These are phyloP conservation scores for Solanum medicagineum DNA, from an alignment of 257 asterid species.

Conservation along the genomic window DNA sequence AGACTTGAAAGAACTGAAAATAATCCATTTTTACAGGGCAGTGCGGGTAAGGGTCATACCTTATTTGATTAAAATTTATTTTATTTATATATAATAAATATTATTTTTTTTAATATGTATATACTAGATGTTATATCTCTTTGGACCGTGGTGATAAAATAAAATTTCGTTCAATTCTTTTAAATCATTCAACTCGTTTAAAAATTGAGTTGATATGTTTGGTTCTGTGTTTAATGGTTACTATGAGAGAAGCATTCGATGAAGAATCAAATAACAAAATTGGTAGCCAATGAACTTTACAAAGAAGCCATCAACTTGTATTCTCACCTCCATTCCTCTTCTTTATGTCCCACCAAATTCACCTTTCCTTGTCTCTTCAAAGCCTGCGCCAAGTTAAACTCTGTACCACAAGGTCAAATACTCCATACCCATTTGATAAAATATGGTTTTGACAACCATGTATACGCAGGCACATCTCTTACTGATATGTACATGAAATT, in stretches of 20 bases:
- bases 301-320: slow-evolving; percentile 49
- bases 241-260: slow-evolving; percentile 10
- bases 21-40: background rate
- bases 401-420: slow-evolving; percentile 37
- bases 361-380: slow-evolving; percentile 78
- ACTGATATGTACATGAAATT: slow-evolving; percentile 52
- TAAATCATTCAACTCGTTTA: too few species aligned
- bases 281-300: slow-evolving; percentile 56
- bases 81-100: too few species aligned
- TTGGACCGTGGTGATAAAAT: too few species aligned
- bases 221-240: background rate
- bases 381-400: slow-evolving; percentile 57
- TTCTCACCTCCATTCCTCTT: slow-evolving; percentile 35
- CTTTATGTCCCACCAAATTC: slow-evolving; percentile 36
- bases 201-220: background rate
- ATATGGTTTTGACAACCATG: slow-evolving; percentile 23
- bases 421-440: slow-evolving; percentile 65
- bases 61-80: too few species aligned
- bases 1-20: background rate
- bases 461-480: slow-evolving; percentile 57
- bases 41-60: too few species aligned
- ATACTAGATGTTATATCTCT: too few species aligned
- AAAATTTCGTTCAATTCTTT: too few species aligned
- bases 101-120: too few species aligned
- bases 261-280: slow-evolving; percentile 49